phyloP scores from a whole-genome alignment of 2,329 filamentous ascomycete genomes.

The Sclerotinia nivalis region DNA sequence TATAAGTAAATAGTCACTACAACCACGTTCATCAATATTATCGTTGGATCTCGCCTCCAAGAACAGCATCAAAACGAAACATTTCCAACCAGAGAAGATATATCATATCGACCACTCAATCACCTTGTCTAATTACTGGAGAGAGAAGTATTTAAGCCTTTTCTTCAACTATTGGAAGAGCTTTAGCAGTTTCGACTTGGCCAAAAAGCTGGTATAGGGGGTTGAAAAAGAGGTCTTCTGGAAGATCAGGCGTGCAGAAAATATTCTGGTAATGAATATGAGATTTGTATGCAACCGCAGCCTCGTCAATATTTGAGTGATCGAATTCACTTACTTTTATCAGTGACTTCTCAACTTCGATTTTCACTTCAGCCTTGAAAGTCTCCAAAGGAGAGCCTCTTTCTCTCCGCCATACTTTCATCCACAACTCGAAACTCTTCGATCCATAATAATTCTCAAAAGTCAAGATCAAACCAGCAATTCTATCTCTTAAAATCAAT shows the following conservation, averaged over 20 bases:
- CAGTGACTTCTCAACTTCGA: neutral
- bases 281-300: neutral
- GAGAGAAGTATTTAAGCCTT: neutral
- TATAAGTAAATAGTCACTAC: accelerated
- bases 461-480: accelerated
- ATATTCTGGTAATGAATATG: neutral
- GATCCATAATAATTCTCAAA: neutral
- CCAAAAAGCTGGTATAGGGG: neutral
- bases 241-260: neutral
- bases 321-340: neutral
- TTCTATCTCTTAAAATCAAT: accelerated
- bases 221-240: neutral
- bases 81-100: neutral
- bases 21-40: neutral
- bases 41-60: neutral
- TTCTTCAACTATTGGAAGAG: accelerated
- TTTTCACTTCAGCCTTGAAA: neutral
- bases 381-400: neutral
- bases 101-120: too few relatives aligned
- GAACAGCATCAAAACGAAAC: neutral
- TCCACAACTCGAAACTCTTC: neutral
- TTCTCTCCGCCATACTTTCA: neutral
- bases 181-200: neutral
- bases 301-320: neutral
- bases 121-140: neutral